Percentiles rank a stretch among this genome's conserved stretches.
phyloP scores from a whole-genome alignment of 2,329 filamentous ascomycete species.

The Mycocentrospora acerina region DNA sequence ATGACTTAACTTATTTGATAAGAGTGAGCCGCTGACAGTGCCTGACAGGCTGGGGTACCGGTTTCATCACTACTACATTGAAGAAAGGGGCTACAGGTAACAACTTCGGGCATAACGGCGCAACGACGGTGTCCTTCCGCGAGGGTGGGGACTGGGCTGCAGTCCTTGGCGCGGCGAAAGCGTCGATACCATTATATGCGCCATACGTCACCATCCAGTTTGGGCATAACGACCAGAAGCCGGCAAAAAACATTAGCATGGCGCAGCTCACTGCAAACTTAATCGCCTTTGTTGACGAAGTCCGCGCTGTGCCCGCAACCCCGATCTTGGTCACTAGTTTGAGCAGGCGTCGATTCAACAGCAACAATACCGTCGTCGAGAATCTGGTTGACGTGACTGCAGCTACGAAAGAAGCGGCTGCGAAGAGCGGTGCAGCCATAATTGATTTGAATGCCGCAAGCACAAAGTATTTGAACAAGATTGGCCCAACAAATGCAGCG shows the following conservation, averaged over 20 bases:
- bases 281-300: constrained; percentile 42
- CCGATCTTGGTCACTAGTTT: constrained; percentile 57
- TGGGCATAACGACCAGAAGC: constrained; percentile 62
- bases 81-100: constrained; percentile 51
- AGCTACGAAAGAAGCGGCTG: constrained; percentile 51
- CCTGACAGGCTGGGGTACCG: constrained; percentile 56
- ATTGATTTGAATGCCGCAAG: constrained; percentile 57
- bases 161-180: constrained; percentile 47
- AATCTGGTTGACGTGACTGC: constrained; percentile 49
- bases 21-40: constrained; percentile 1
- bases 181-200: constrained; percentile 38
- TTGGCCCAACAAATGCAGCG: constrained; percentile 51
- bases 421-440: constrained; percentile 38
- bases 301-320: constrained; percentile 27
- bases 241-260: constrained; percentile 46
- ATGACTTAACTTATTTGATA: too few relatives aligned
- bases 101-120: constrained; percentile 57
- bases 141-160: constrained; percentile 55
- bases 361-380: constrained; percentile 42
- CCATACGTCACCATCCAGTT: constrained; percentile 60
- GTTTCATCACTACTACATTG: constrained; percentile 54
- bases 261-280: constrained; percentile 54
- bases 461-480: constrained; percentile 52
- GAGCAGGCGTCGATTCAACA: constrained; percentile 51
- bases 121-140: constrained; percentile 58